Evolutionary conservation across 2,329 filamentous ascomycete species (phyloP).

Genomic region (Achaetomium macrosporum): DNA sequence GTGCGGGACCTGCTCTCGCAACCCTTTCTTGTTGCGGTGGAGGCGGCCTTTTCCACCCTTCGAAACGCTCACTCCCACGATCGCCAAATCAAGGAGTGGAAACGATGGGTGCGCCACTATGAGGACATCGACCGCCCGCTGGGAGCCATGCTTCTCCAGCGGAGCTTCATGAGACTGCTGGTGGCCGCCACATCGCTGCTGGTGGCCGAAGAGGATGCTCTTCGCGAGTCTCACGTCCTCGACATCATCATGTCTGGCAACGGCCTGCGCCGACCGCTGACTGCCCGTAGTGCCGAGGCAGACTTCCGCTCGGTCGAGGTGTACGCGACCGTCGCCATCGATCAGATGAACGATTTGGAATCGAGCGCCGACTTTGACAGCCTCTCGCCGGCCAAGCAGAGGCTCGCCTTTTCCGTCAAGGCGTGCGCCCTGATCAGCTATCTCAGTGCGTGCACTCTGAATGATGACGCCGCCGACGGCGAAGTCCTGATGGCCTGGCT

Average conservation of each 20-base stretch:
- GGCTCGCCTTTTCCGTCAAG: slow-evolving; percentile 79
- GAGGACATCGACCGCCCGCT: slow-evolving; percentile 71
- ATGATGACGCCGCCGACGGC: slow-evolving; percentile 72
- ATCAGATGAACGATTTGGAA: slow-evolving; percentile 82
- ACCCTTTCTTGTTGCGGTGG: slow-evolving; percentile 75
- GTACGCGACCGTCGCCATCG: slow-evolving; percentile 66
- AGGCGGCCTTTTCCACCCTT: slow-evolving; percentile 85
- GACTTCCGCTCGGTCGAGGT: slow-evolving; percentile 54
- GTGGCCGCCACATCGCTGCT: slow-evolving; percentile 72
- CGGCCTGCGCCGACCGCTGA: slow-evolving; percentile 40
- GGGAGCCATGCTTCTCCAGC: slow-evolving; percentile 84
- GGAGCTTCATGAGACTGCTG: slow-evolving; percentile 80
- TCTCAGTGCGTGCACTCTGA: slow-evolving; percentile 76
- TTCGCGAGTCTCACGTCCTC: slow-evolving; percentile 60
- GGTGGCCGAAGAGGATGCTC: slow-evolving; percentile 54
- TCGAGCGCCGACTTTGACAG: slow-evolving; percentile 86
- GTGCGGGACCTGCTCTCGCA: slow-evolving; percentile 74
- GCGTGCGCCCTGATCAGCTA: slow-evolving; percentile 75
- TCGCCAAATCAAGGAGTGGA: slow-evolving; percentile 74
- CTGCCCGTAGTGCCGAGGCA: slow-evolving; percentile 39
- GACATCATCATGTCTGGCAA: slow-evolving; percentile 63
- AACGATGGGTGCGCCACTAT: slow-evolving; percentile 77
- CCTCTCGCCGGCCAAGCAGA: slow-evolving; percentile 81
- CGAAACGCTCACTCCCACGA: slow-evolving; percentile 68
- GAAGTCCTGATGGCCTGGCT: slow-evolving; percentile 80